Evolutionary conservation across 2,329 filamentous ascomycete species (phyloP).

Genomic region (Hirsutella thompsonii): DNA sequence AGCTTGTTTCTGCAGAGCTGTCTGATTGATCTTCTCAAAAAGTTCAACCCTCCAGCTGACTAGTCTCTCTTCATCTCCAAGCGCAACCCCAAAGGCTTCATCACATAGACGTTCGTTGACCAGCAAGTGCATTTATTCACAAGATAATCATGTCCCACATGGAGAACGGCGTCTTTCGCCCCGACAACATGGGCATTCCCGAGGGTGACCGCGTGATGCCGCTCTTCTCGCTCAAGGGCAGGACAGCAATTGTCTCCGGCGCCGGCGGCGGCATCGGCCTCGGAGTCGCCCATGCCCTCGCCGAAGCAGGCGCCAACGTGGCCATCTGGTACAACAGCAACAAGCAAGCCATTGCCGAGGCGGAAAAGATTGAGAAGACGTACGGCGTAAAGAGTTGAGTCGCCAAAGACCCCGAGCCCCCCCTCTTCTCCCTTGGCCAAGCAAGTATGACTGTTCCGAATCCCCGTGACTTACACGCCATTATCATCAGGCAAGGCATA

Average conservation of each 20-base stretch:
- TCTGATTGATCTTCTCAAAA: too few species aligned
- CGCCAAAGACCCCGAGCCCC: too few species aligned
- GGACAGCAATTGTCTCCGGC: conserved; percentile 57
- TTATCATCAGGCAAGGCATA: conserved; percentile 22
- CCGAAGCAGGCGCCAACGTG: conserved; percentile 60
- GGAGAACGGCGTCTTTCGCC: conserved; percentile 38
- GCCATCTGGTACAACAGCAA: conserved; percentile 64
- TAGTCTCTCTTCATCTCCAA: too few species aligned
- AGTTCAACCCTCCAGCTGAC: too few species aligned
- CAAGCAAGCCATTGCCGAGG: conserved; percentile 46
- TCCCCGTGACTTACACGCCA: too few species aligned
- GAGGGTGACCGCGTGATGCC: conserved; percentile 41
- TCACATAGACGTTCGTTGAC: too few species aligned
- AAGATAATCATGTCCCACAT: conserved; percentile 23
- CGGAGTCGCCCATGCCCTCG: conserved; percentile 48
- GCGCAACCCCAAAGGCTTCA: too few species aligned
- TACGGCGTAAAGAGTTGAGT: conserved; percentile 57
- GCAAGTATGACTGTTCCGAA: too few species aligned
- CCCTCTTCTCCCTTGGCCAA: too few species aligned
- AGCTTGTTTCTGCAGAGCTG: too few species aligned
- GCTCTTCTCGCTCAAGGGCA: conserved; percentile 56
- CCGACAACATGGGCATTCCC: conserved; percentile 39
- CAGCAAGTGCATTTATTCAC: background rate
- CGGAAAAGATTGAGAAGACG: conserved; percentile 48
- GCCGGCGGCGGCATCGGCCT: conserved; percentile 56